These are phyloP conservation scores for Pyrus betulifolia DNA, from an alignment of 306 rosid species.

Conservation along the genomic window DNA sequence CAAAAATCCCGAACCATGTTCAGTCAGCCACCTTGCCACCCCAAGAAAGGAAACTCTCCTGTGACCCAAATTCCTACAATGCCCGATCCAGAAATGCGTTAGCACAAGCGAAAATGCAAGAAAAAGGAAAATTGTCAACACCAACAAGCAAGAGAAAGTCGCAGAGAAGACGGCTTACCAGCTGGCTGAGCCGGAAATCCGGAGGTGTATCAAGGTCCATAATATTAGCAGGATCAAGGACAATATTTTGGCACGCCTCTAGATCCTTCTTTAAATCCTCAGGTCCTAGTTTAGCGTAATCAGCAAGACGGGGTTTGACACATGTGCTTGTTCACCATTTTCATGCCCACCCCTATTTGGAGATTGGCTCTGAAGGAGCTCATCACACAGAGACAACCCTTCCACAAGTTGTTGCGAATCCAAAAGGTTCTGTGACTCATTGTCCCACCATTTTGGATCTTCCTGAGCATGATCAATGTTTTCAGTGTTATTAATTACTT, in stretches of 20 bases:
- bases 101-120: not conserved
- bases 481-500: constrained; percentile 28
- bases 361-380: constrained; percentile 74
- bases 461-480: constrained; percentile 37
- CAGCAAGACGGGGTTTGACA: constrained; percentile 40
- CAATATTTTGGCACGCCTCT: constrained; percentile 68
- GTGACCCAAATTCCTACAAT: constrained; percentile 60
- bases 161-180: constrained; percentile 31
- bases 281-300: constrained; percentile 60
- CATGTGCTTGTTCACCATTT: constrained; percentile 24
- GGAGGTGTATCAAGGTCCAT: constrained; percentile 56
- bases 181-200: constrained; percentile 76
- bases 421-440: constrained; percentile 72
- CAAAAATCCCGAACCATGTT: constrained; percentile 1
- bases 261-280: constrained; percentile 73
- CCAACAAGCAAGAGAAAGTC: not conserved
- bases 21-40: constrained; percentile 43
- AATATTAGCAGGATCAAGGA: constrained; percentile 39
- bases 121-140: not conserved
- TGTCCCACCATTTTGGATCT: constrained; percentile 75
- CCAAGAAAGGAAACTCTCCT: constrained; percentile 57
- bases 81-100: constrained; percentile 5
- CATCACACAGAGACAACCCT: constrained; percentile 59
- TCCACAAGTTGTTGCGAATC: constrained; percentile 81
- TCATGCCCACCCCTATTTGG: constrained; percentile 36